These are phyloP conservation scores for Mycena albidolilacea DNA, from an alignment of 768 basidiomycete genomes.

Conservation along the genomic window DNA sequence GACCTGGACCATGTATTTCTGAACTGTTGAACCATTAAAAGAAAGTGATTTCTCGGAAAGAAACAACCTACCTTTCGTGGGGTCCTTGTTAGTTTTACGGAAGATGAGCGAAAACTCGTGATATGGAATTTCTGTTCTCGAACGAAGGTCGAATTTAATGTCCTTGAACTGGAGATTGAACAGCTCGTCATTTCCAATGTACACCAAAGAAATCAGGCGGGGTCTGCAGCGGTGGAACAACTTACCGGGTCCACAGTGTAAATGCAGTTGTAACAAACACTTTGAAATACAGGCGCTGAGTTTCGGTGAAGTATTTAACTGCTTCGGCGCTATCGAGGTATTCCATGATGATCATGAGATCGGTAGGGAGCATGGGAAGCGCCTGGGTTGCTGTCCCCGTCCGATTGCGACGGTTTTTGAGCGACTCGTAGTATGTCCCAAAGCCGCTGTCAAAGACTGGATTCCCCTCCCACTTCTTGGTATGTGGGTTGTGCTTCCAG, in stretches of 20 bases:
- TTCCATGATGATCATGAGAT: conserved; percentile 38
- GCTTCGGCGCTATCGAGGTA: conserved; percentile 34
- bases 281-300: conserved; percentile 37
- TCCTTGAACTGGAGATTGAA: conserved; percentile 33
- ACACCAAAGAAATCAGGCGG: no score
- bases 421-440: conserved; percentile 39
- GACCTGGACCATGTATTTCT: conserved; percentile 29
- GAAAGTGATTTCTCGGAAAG: neutral
- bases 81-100: conserved; percentile 43
- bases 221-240: no score
- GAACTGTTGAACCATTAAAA: conserved; percentile 18
- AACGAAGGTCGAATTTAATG: conserved; percentile 27
- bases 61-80: conserved; percentile 35
- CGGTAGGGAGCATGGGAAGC: conserved; percentile 42
- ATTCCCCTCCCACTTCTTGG: conserved; percentile 40
- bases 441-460: conserved; percentile 40
- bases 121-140: conserved; percentile 26
- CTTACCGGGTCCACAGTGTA: conserved; percentile 40
- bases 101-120: conserved; percentile 40
- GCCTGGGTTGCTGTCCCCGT: conserved; percentile 37
- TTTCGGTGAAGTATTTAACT: conserved; percentile 15
- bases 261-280: conserved; percentile 41
- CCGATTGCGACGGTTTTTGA: conserved; percentile 38
- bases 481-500: conserved; percentile 37
- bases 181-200: conserved; percentile 30